Base-by-base conservation (phyloP, 2,329 filamentous ascomycete genomes). In the Alternaria triticimaculans region DNA sequence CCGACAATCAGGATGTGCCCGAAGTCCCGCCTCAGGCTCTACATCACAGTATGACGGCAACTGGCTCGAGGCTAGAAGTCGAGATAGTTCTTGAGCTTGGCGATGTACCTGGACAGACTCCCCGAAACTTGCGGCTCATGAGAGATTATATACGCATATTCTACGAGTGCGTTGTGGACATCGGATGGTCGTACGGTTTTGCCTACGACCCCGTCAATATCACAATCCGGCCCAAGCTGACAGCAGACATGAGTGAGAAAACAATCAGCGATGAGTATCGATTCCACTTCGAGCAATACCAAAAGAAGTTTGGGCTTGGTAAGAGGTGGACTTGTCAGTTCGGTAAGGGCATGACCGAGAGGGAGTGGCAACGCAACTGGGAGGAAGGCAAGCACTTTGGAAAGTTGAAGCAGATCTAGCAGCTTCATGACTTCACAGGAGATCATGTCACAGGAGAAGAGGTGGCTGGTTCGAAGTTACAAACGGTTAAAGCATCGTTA, bases 111-210 rank as follows among this genome's bases (percentile, higher is more conserved):
- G 6, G 11, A 30, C 4, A 30, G 5, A 1, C 28, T 30, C 6
- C 28, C 5, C 28, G 1, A 1, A 5, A 30, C 1, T 5, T 30
- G 5, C 28, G 5, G 12, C 28, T 3, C 28, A 6, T 14, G 2
- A 30, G 1, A 14, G 12, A 14, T 33, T 14, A 3, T 14, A 14
- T 33, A 0, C 28, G 6, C 28, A 6, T 6, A 7, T 33, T 33
- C 28, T 14, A 33, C 5, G 1, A 33, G 28, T 14, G 28, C 5
- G 7, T 33, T 33, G 12, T 30, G 1, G 5, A 3, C 12, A 30
- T 14, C 3, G 28, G 28, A 5, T 0, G 6, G 28, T 0, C 12
- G 28, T 6, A 30, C 5, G 0, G 0, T 3, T 30, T 5, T 30
- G 5, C 1, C 28, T 14, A 6, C 28, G 5, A 4, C 28, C 28